phyloP scores from a whole-genome alignment of 164 flowering plant genomes.

The Magnolia officinalis region DNA sequence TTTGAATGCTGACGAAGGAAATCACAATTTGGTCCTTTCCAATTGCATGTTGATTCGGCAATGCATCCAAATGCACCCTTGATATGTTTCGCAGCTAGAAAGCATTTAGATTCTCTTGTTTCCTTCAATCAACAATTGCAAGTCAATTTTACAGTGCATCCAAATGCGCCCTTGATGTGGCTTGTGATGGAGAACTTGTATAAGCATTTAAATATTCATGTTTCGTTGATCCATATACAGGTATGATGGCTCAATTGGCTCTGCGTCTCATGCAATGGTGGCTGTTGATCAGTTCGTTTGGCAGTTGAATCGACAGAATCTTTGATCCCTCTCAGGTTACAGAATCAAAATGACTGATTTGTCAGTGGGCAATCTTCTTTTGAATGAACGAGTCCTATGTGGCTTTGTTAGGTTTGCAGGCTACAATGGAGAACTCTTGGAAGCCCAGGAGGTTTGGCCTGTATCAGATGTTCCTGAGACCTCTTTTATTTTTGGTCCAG shows the following conservation, averaged over 20 bases:
- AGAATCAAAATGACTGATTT: too few relatives aligned
- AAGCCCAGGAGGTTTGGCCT: too few relatives aligned
- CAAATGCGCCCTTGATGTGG: neutral
- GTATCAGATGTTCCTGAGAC: too few relatives aligned
- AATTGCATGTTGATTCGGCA: too few relatives aligned
- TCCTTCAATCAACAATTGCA: neutral
- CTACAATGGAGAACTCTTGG: too few relatives aligned
- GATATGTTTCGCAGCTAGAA: too few relatives aligned
- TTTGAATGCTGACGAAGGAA: neutral
- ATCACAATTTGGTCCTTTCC: neutral
- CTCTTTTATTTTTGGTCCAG: too few relatives aligned
- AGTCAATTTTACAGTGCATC: neutral
- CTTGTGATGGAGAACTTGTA: neutral
- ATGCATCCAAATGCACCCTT: too few relatives aligned
- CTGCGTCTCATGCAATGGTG: slow-evolving; percentile 84
- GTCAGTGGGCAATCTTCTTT: too few relatives aligned
- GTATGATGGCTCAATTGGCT: slow-evolving; percentile 81
- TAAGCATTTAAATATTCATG: neutral
- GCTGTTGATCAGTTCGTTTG: slow-evolving; percentile 67
- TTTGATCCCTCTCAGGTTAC: slow-evolving; percentile 16
- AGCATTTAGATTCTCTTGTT: too few relatives aligned
- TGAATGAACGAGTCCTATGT: too few relatives aligned
- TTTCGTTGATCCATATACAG: slow-evolving; percentile 25
- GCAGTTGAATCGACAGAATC: slow-evolving; percentile 53
- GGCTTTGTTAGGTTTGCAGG: too few relatives aligned